Base-by-base conservation (phyloP, 495 filamentous ascomycete species). In the Aspergillus heteromorphus region DNA sequence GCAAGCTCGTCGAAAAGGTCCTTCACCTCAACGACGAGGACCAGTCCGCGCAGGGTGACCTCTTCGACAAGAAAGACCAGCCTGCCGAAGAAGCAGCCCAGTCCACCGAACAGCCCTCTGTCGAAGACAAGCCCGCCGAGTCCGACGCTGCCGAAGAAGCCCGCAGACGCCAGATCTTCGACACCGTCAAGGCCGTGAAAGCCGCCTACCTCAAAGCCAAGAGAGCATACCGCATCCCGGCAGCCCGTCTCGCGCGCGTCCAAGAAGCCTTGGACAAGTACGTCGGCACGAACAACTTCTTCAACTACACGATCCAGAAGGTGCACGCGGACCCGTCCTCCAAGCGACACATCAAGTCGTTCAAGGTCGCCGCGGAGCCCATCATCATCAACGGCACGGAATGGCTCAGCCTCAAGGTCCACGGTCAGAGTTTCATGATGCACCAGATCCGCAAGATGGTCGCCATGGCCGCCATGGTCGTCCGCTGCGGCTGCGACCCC, bases 371-470 rank as follows among this genome's bases (percentile, higher is more conserved):
- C 57, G 64, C 74, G 0, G 75, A 79, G 21, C 92, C 92, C 0
- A 83, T 97, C 55, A 76, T 88, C 51, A 93, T 95, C 67, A 80
- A 91, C 58, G 87, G 90, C 65, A 95, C 89, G 14, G 86, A 98
- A 71, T 98, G 93, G 93, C 79, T 98, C 7, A 92, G 87, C 21
- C 76, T 97, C 51, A 95, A 95, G 60, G 89, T 98, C 16, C 95
- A 97, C 69, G 93, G 93, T 0, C 93, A 98, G 71, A 91, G 86
- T 54, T 98, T 98, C 79, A 98, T 98, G 93, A 98, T 98, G 93
- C 93, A 98, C 67, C 93, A 98, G 70, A 98, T 98, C 69, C 87
- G 93, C 55, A 97, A 96, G 71, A 98, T 98, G 93, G 88, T 98
- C 14, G 88, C 86, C 56, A 91, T 97, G 90, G 88, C 84, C 34